Evolutionary conservation across 306 rosid genomes (phyloP), one percentile per base, ranked within the genome.

Genomic region (Erythrophleum fordii): DNA sequence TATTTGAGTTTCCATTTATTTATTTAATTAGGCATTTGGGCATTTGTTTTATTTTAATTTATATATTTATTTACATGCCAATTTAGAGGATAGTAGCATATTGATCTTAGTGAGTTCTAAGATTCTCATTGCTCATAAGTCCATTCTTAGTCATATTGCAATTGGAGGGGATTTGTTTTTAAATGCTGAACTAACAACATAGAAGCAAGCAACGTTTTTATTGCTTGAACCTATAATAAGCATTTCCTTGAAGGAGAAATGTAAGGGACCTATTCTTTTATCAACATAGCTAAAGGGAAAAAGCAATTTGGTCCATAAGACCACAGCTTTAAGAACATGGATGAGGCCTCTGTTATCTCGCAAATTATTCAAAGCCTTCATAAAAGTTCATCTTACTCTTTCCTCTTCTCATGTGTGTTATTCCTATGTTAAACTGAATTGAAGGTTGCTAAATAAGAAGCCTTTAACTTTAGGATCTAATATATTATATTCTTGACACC

Each of bases 341-440:
- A 83, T 16, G 92, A 90, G 85, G 90, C 74, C 56, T 81, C 85
- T 56, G 89, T 77, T 73, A 76, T 88, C 69, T 72, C 79, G 29
- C 84, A 86, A 75, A 86, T 90, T 46, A 80, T 90, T 14, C 66
- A 69, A 62, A 76, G 83, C 35, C 94, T 90, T 72, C 37, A 84
- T 28, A 51, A 83, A 78, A 85, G 94, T 90, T 41, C 25, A 1
- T 64, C 28, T n/a, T 55, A 67, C 52, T 6, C 31, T 41, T 31
- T 28, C 49, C 46, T 26, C 29, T 52, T 73, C 44, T 17, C 61
- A n/a, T n/a, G 9, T 0, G 26, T 48, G 16, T 55, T 8, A 16
- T 16, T 48, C 20, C n/a, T 4, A 6, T 48, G 53, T 16, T 48
- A 13, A 16, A 48, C n/a, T n/a, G 53, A 26, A 20, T 12, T 14